These are phyloP conservation scores for Penicillium oxalicum DNA, from an alignment of 2,329 filamentous ascomycete species.

Conservation along the genomic window DNA sequence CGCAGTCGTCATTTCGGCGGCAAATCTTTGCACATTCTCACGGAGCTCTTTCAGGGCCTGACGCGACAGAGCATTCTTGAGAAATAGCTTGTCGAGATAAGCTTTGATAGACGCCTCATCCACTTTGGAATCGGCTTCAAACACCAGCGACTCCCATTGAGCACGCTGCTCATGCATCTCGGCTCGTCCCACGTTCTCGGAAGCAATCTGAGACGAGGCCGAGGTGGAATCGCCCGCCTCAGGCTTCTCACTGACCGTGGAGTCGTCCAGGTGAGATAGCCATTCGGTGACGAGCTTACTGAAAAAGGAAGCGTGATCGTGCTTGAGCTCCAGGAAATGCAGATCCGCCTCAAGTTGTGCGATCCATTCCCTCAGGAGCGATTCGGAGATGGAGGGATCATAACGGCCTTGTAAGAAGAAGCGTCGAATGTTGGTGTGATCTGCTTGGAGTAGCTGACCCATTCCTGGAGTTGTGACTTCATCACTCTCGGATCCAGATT, in stretches of 20 bases:
- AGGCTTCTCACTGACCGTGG: constrained; percentile 3
- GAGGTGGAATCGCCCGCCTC: constrained; percentile 18
- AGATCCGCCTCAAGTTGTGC: constrained; percentile 44
- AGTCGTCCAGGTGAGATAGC: constrained; percentile 36
- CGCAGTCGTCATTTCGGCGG: constrained; percentile 21
- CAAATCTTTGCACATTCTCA: constrained; percentile 36
- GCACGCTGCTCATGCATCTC: constrained; percentile 51
- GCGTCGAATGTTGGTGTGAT: constrained; percentile 43
- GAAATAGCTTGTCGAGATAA: constrained; percentile 51
- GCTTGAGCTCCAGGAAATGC: constrained; percentile 47
- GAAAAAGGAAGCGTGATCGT: constrained; percentile 54
- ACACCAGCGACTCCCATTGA: constrained; percentile 54
- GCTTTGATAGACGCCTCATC: constrained; percentile 42
- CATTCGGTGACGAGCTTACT: constrained; percentile 52
- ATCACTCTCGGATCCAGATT: constrained; percentile 2
- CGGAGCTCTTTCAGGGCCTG: constrained; percentile 42
- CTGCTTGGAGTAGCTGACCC: constrained; percentile 18
- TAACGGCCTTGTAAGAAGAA: constrained; percentile 50
- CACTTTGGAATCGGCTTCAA: constrained; percentile 41
- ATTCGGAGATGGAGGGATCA: constrained; percentile 49
- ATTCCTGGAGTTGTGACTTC: constrained; percentile 25
- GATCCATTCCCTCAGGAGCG: constrained; percentile 45
- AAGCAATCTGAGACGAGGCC: constrained; percentile 29
- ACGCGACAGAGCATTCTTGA: constrained; percentile 33
- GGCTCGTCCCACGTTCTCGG: constrained; percentile 47